phyloP scores from a whole-genome alignment of 805 yeast genomes.

The Metschnikowia chrysomelidarum region DNA sequence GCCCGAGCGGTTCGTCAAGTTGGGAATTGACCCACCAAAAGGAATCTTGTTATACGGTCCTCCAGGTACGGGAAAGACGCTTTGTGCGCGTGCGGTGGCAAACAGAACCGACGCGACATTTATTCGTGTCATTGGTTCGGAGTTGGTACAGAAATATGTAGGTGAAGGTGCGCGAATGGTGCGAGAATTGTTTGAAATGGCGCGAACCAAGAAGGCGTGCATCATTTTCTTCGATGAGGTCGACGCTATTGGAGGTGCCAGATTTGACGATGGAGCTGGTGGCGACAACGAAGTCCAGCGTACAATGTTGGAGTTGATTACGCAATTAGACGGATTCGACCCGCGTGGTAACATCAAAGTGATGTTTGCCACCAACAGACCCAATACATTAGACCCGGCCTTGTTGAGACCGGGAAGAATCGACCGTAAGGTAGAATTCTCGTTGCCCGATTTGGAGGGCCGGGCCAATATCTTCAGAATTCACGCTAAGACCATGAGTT shows the following conservation, averaged over 20 bases:
- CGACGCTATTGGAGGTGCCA: slow-evolving; percentile 99
- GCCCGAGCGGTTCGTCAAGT: slow-evolving; percentile 94
- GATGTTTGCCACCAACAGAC: slow-evolving; percentile 99
- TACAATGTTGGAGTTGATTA: slow-evolving; percentile 96
- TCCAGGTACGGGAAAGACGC: slow-evolving; percentile 98
- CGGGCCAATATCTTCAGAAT: slow-evolving; percentile 96
- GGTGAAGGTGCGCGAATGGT: slow-evolving; percentile 99
- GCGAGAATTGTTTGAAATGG: slow-evolving; percentile 97
- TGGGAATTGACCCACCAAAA: slow-evolving; percentile 99
- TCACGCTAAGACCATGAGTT: slow-evolving; percentile 96
- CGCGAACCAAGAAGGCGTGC: slow-evolving; percentile 96
- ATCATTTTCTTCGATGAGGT: slow-evolving; percentile 97
- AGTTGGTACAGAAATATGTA: slow-evolving; percentile 95
- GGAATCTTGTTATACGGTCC: slow-evolving; percentile 97
- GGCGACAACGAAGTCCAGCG: slow-evolving; percentile 99
- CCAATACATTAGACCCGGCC: slow-evolving; percentile 97
- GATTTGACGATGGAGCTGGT: slow-evolving; percentile 99
- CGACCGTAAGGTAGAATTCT: slow-evolving; percentile 97
- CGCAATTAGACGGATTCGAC: slow-evolving; percentile 97
- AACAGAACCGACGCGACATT: slow-evolving; percentile 99
- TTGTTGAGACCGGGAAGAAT: slow-evolving; percentile 97
- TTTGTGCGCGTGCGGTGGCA: slow-evolving; percentile 99
- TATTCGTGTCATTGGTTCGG: slow-evolving; percentile 97
- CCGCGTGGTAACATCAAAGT: slow-evolving; percentile 99
- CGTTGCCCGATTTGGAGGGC: slow-evolving; percentile 95